phyloP scores from a whole-genome alignment of 192 early-diverging fungal species.

The Coemansia sp. region DNA sequence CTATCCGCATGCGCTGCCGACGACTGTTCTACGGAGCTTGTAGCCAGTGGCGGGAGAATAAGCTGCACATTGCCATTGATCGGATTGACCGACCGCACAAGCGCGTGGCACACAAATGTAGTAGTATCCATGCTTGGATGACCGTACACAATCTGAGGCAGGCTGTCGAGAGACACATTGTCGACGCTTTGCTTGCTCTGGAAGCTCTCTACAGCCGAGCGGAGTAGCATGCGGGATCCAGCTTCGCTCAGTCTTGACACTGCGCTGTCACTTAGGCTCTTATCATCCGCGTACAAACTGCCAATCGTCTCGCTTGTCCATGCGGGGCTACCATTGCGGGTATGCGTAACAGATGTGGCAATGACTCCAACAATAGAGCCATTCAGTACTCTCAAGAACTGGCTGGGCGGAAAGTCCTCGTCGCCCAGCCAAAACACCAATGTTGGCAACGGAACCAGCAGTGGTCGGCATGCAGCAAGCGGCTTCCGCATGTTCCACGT shows the following conservation, averaged over 20 bases:
- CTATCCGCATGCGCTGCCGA: background rate
- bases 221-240: conserved; percentile 25
- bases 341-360: conserved; percentile 31
- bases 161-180: background rate
- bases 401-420: conserved; percentile 75
- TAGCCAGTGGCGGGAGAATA: conserved; percentile 53
- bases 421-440: conserved; percentile 68
- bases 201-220: background rate
- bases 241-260: conserved; percentile 36
- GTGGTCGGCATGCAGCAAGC: conserved; percentile 59
- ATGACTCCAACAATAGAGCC: conserved; percentile 81
- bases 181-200: background rate
- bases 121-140: conserved; percentile 40
- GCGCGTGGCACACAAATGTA: conserved; percentile 62
- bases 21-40: background rate
- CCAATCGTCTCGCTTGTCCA: conserved; percentile 37
- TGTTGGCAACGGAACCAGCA: conserved; percentile 64
- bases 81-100: conserved; percentile 70
- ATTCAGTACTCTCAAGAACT: conserved; percentile 82
- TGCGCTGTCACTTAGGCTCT: conserved; percentile 34
- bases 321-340: conserved; percentile 12
- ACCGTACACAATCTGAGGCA: conserved; percentile 51
- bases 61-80: conserved; percentile 57
- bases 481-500: conserved; percentile 61
- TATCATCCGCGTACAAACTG: conserved; percentile 13